These are phyloP conservation scores for Colletotrichum paranaense DNA, from an alignment of 2,329 filamentous ascomycete genomes.

Conservation along the genomic window DNA sequence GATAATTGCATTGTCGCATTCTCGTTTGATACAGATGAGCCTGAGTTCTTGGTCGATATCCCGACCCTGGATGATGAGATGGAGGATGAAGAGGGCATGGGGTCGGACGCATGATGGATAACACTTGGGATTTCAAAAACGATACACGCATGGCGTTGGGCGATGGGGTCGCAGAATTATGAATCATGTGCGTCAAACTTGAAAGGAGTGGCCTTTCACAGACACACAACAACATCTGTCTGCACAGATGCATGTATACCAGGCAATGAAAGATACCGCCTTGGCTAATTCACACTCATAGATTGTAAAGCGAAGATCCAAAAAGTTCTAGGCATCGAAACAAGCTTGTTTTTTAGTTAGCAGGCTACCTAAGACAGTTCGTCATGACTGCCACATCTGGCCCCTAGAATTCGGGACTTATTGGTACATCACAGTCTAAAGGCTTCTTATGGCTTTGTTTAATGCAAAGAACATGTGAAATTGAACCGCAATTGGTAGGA, in stretches of 20 bases:
- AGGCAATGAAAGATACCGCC: neutral
- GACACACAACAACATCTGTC: neutral
- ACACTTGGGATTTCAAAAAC: neutral
- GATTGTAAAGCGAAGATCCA: neutral
- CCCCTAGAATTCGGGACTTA: neutral
- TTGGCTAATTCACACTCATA: neutral
- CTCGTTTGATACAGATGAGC: conserved; percentile 54
- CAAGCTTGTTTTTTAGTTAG: neutral
- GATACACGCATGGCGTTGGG: conserved; percentile 30
- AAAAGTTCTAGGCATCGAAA: neutral
- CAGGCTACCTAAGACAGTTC: neutral
- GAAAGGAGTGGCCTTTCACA: neutral
- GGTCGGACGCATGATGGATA: conserved; percentile 23
- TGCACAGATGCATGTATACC: neutral
- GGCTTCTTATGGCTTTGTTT: neutral
- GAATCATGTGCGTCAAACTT: neutral
- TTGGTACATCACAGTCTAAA: neutral
- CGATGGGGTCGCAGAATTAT: neutral
- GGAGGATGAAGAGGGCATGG: conserved; percentile 52
- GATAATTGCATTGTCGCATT: conserved; percentile 64
- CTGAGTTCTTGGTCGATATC: conserved; percentile 58
- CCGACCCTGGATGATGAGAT: conserved; percentile 52
- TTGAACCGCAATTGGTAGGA: neutral
- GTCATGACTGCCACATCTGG: neutral
- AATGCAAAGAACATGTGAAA: neutral